Conservation (phyloP, 2,329 filamentous ascomycete genomes). For the Pseudopyricularia cyperi region DNA sequence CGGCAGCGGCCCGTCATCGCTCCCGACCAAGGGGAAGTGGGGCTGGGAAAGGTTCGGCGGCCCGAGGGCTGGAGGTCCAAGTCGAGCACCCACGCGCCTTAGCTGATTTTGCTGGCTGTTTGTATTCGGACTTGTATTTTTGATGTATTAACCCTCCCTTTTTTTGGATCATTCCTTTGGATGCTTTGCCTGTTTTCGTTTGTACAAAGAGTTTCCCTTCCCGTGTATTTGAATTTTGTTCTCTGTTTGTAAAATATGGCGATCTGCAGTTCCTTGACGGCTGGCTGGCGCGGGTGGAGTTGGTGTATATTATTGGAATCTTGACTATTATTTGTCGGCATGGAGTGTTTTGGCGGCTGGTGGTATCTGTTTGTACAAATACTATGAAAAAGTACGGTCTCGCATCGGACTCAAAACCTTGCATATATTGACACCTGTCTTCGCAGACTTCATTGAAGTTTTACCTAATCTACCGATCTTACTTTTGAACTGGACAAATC, state of each 20-base stretch:
- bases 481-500: too few relatives aligned
- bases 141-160: background rate
- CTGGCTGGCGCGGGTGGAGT: background rate
- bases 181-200: background rate
- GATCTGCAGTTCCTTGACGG: background rate
- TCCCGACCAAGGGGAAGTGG: background rate
- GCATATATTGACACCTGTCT: too few relatives aligned
- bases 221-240: background rate
- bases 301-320: background rate
- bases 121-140: background rate
- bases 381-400: background rate
- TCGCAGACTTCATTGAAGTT: too few relatives aligned
- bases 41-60: slow-evolving; percentile 1
- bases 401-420: too few relatives aligned
- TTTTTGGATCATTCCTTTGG: background rate
- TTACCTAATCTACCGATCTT: too few relatives aligned
- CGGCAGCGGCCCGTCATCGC: background rate
- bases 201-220: background rate
- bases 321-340: background rate
- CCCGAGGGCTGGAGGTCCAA: background rate
- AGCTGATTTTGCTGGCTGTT: background rate
- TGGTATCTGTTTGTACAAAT: background rate
- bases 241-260: background rate
- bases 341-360: background rate
- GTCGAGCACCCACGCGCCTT: background rate